A percentile compares a stretch with the other conserved stretches of the same genome.
phyloP scores from a whole-genome alignment of 2,329 filamentous ascomycete species.

The Microdochium trichocladiopsis region DNA sequence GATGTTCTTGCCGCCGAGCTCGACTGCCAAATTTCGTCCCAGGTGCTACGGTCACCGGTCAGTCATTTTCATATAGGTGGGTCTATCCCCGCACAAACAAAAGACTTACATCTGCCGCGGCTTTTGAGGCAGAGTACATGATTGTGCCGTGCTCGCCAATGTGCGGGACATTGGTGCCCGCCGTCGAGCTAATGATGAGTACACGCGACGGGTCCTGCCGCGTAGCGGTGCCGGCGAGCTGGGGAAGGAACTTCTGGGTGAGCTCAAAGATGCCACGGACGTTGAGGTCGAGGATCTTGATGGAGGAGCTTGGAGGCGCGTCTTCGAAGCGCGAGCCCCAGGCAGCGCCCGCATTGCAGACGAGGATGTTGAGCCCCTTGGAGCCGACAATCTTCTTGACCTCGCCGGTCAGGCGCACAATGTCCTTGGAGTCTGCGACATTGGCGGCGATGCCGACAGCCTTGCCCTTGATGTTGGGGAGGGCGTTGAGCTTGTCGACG shows the following conservation, averaged over 20 bases:
- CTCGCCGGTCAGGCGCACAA: constrained; percentile 52
- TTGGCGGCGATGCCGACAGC: constrained; percentile 62
- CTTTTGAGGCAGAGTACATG: constrained; percentile 62
- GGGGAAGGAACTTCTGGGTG: constrained; percentile 34
- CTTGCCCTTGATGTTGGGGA: constrained; percentile 48
- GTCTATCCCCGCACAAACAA: background rate
- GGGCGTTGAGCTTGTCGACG: constrained; percentile 55
- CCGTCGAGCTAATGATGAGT: constrained; percentile 59
- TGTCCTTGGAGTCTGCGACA: constrained; percentile 51
- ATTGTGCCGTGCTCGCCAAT: constrained; percentile 55
- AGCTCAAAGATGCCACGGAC: constrained; percentile 66
- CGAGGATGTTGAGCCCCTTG: constrained; percentile 56
- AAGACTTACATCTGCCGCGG: constrained; percentile 40
- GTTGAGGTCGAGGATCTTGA: constrained; percentile 63
- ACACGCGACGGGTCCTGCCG: constrained; percentile 51
- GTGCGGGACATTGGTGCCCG: constrained; percentile 54
- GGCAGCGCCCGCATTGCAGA: constrained; percentile 65
- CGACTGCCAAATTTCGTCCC: constrained; percentile 27
- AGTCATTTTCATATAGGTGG: constrained; percentile 1
- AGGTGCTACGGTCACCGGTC: constrained; percentile 40
- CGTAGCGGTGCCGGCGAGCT: constrained; percentile 41
- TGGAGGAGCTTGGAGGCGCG: constrained; percentile 52
- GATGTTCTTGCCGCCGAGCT: constrained; percentile 57
- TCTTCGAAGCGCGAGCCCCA: constrained; percentile 63
- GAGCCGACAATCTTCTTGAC: constrained; percentile 47